Evolutionary conservation across 225 moss, liverwort and hornwort genomes (phyloP).

Genomic region (Straminergon stramineum): DNA sequence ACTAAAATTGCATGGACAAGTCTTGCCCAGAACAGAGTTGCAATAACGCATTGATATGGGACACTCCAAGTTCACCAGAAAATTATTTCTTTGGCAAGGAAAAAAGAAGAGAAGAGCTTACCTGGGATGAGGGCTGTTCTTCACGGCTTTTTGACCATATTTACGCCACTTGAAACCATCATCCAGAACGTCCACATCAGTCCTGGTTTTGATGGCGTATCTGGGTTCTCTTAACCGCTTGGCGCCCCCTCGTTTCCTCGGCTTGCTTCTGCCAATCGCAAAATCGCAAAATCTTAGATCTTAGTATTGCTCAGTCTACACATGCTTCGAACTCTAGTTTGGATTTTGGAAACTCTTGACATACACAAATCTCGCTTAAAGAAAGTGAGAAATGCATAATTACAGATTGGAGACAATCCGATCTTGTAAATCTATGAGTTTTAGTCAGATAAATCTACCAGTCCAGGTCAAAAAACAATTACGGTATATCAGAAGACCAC

Average conservation of each 20-base stretch:
- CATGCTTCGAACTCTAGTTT: not conserved
- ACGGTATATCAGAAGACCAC: not conserved
- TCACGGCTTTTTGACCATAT: conserved; percentile 54
- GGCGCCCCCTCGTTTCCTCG: conserved; percentile 44
- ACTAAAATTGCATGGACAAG: not conserved
- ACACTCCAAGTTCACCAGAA: not conserved
- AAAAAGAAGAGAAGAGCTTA: not conserved
- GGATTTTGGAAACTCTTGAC: not conserved
- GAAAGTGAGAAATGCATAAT: not conserved
- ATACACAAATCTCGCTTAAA: not conserved
- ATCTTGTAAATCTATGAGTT: not conserved
- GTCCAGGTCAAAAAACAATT: not conserved
- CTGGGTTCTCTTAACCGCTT: conserved; percentile 49
- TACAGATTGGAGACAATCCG: not conserved
- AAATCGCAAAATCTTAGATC: not conserved
- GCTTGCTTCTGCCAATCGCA: conserved; percentile 27
- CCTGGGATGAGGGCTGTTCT: conserved; percentile 61
- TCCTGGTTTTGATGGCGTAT: conserved; percentile 54
- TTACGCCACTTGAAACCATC: conserved; percentile 65
- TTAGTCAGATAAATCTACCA: not conserved
- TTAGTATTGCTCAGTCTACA: not conserved
- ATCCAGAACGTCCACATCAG: conserved; percentile 48
- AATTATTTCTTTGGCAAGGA: not conserved
- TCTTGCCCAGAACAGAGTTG: not conserved
- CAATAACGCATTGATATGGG: not conserved